Evolutionary conservation across 164 flowering plant genomes (phyloP), one percentile per base, ranked within the genome.

Genomic region (Cinnamomum chago): DNA sequence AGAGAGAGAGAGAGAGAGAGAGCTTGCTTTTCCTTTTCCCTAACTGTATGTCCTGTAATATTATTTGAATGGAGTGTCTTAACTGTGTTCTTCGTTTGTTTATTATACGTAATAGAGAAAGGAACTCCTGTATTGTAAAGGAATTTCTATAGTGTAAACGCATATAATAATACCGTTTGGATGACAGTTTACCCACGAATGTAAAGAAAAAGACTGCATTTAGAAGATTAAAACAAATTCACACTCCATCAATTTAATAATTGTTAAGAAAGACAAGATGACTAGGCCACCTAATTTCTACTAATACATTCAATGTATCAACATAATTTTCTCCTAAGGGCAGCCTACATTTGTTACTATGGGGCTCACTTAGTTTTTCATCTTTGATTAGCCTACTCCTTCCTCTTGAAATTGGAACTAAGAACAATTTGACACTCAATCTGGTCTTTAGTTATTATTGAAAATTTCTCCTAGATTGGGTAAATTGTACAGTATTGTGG

Each of bases 1-100:
- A 18, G 35, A 52, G 70, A 67, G 27, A 66, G 55, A 67, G 70
- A 76, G 78, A 71, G 78, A 76, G 71, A 67, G 47, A 50, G 72
- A 28, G 47, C 35, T 4, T 30, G 47, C 35, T 4, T 30, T 30
- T 30, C 6, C 9, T 70, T 9, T 47, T 40, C 28, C 14, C 20
- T 33, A 60, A 72, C 67, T 51, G 65, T 47, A 7, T 68, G 33
- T 68, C 22, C 20, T 40, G 47, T 40, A 5, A 5, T 40, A 5
- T 40, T 40, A 68, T n/a, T 68, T 68, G 71, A 68, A 40, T 30
- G 52, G 47, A 68, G 20, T n/a, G 25, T n/a, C 47, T 68, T 68
- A 40, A 68, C 9, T 11, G 55, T 2, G 5, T 40, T 51, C 18
- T 68, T 40, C 47, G 11, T 40, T 40, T 40, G 47, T 40, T 40